Evolutionary conservation across 2,329 filamentous ascomycete species (phyloP).

Genomic region (Curvularia hawaiiensis): DNA sequence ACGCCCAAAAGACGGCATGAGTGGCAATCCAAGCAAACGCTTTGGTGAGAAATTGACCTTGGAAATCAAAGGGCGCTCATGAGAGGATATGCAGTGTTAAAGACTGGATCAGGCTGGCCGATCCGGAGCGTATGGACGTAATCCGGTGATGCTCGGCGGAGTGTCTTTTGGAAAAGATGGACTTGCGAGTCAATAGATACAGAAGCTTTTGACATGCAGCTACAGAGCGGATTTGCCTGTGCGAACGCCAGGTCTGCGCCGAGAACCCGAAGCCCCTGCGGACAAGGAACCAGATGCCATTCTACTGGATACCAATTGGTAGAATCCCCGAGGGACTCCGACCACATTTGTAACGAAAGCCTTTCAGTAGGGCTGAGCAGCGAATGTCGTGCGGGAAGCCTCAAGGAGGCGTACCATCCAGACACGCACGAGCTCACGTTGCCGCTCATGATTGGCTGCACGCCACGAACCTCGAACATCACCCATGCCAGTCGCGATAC

Average conservation of each 20-base stretch:
- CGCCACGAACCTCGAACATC: conserved; percentile 8
- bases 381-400: conserved; percentile 20
- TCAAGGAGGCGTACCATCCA: conserved; percentile 19
- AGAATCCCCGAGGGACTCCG: conserved; percentile 7
- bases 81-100: conserved; percentile 6
- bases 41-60: conserved; percentile 8
- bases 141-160: conserved; percentile 13
- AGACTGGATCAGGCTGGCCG: conserved; percentile 12
- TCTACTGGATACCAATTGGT: conserved; percentile 20
- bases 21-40: conserved; percentile 7
- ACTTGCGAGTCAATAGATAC: conserved; percentile 15
- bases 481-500: conserved; percentile 15
- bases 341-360: conserved; percentile 13
- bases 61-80: conserved; percentile 1
- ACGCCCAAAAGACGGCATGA: conserved; percentile 35
- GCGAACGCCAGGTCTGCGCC: conserved; percentile 9
- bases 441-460: conserved; percentile 19
- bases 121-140: conserved; percentile 5
- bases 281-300: conserved; percentile 14
- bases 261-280: neutral
- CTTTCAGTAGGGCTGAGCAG: conserved; percentile 20
- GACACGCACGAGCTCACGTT: conserved; percentile 27
- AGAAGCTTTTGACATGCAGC: conserved; percentile 10
- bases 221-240: conserved; percentile 9
- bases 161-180: conserved; percentile 7